Evolutionary conservation across 257 asterid genomes (phyloP).

Genomic region (Echites panduratus): DNA sequence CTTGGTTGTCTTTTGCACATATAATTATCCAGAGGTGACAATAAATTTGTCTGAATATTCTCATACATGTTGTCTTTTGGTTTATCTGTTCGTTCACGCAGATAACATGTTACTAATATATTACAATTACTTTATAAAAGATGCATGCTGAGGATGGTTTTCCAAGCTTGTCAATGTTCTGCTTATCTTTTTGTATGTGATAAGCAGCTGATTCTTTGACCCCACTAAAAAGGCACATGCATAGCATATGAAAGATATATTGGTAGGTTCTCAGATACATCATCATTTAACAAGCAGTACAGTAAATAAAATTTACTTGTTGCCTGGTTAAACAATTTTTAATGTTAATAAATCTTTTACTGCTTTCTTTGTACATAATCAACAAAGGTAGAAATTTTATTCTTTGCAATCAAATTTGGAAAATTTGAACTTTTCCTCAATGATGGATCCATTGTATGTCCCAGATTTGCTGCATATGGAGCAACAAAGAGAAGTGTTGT

Average conservation of each 20-base stretch:
- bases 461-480: slow-evolving; percentile 97
- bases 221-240: neutral
- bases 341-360: neutral
- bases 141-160: neutral
- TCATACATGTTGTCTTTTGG: neutral
- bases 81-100: no score
- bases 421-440: neutral
- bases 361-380: neutral
- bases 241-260: neutral
- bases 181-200: neutral
- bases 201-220: neutral
- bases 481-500: slow-evolving; percentile 98
- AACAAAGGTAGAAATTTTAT: neutral
- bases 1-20: no score
- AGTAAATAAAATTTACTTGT: neutral
- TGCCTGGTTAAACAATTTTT: neutral
- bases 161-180: neutral
- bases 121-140: neutral
- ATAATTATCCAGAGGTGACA: neutral
- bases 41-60: neutral
- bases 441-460: slow-evolving; percentile 12
- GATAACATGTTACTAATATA: neutral
- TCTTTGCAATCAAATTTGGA: neutral
- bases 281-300: neutral
- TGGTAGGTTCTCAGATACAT: neutral